Evolutionary conservation across 164 flowering plant species (phyloP), one percentile per base, ranked within the genome.

Genomic region (Tetracentron sinense): DNA sequence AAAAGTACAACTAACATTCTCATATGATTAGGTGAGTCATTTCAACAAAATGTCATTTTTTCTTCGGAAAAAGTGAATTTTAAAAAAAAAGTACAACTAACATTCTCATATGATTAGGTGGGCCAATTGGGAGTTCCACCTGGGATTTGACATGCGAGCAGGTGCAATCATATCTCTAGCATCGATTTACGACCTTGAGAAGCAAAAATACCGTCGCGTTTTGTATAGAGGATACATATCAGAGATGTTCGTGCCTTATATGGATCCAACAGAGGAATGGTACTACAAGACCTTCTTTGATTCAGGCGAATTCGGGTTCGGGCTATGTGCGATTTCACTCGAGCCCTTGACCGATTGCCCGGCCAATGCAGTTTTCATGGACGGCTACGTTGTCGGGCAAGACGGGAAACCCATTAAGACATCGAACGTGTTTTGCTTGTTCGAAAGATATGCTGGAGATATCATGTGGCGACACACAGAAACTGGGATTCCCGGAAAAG

Each of bases 201-300:
- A 14, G 12, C 54, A 61, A 4, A 74, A 69, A 53, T 69, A 23
- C 23, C 27, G 89, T 8, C 35, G 55, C 1, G 86, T 84, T 58
- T 55, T 84, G 0, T 84, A 84, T 50, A 80, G 77, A 74, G 89
- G 83, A 3, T 75, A 75, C 69, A 72, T 81, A 0, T 82, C 86
- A 0, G 89, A 84, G 72, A 72, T 78, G 7, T 84, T 84, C 69
- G 89, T 84, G 1, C 89, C 89, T 0, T 84, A 84, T 29, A 80
- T 81, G 86, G 85, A 84, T 62, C 86, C 85, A 0, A 72, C 79
- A 1, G 50, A 6, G 7, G 83, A 80, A 61, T 84, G 86, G 86
- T 79, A 82, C 51, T 75, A 64, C 51, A 62, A 71, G 63, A 84
- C 86, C 1, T 84, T 77, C 51, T 54, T 84, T 78, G 89, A 84